Base-by-base conservation (phyloP, 2,329 filamentous ascomycete species). In the Aureobasidium lini region DNA sequence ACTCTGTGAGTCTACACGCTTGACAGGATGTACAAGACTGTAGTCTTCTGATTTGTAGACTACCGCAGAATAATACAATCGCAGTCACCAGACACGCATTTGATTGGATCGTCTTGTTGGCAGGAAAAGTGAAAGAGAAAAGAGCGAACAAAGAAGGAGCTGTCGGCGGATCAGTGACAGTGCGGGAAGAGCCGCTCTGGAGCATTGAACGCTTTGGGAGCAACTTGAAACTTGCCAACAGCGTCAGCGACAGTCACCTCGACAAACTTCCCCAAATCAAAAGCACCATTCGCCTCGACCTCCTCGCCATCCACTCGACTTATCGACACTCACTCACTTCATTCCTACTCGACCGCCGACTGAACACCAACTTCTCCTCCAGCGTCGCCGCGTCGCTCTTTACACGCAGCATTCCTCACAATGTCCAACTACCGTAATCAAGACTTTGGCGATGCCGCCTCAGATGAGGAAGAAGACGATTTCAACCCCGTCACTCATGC, bases 401-500 rank as follows among this genome's bases (percentile, higher is more conserved):
- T 23, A 29, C 54, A 48, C 54, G 43, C 42, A 37, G 48, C 39
- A 23, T 37, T 16, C 18, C 18, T 34, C 32, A 42, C 43, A 60
- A 72, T 71, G 68, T 73, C 74, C 44, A 70, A 66, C 64, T 72
- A 81, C 64, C 65, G 79, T 18, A 75, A 80, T 65, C 74, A 80
- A 49, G 75, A 81, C 63, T 80, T 81, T 60, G 78, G 76, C 36
- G 43, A 57, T 28, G 43, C 23, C 23, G 23, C 18, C 54, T 80
- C 79, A 57, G 81, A 82, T 50, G 87, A 89, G 59, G 87, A 88
- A 46, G 87, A 88, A 46, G 89, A 94, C 53, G 88, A 93, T 72
- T 96, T 96, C 81, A 95, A 96, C 72, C 92, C 91, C 53, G 84
- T 81, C 50, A 86, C 87, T 62, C 84, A 90, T 61, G 69, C 84